Conservation (phyloP, 768 basidiomycete species). For the Cystobasidiopsis lactophilus region DNA sequence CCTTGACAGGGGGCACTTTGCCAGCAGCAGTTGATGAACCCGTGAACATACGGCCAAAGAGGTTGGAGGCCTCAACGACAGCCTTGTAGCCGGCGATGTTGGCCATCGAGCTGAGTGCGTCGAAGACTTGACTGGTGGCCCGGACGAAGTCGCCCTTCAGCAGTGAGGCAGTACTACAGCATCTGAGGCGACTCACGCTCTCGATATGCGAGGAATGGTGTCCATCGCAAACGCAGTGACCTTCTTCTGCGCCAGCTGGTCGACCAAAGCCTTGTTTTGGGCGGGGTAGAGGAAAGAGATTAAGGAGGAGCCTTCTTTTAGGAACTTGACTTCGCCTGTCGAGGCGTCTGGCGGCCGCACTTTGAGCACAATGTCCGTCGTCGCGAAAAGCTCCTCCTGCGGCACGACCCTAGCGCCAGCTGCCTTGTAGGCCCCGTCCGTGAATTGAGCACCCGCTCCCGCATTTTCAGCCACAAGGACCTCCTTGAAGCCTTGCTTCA, state of each 20-base stretch:
- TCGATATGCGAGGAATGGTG: constrained; percentile 71
- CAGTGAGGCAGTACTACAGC: too few relatives aligned
- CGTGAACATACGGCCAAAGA: constrained; percentile 70
- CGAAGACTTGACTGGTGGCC: constrained; percentile 52
- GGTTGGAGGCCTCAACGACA: constrained; percentile 68
- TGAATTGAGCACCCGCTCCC: constrained; percentile 50
- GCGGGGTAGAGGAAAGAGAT: constrained; percentile 67
- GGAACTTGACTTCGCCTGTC: constrained; percentile 37
- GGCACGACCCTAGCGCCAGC: constrained; percentile 63
- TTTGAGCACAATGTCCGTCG: constrained; percentile 62
- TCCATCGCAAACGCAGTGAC: constrained; percentile 73
- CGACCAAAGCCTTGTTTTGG: constrained; percentile 54
- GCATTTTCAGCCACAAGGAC: constrained; percentile 54
- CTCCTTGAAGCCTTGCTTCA: constrained; percentile 58
- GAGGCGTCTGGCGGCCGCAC: constrained; percentile 42
- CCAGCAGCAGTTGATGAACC: constrained; percentile 58
- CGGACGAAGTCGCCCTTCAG: too few relatives aligned
- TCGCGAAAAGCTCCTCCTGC: constrained; percentile 42
- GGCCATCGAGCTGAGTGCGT: constrained; percentile 80
- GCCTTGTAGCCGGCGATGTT: constrained; percentile 88
- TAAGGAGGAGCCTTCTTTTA: constrained; percentile 55
- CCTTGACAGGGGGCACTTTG: constrained; percentile 67
- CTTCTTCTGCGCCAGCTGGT: constrained; percentile 42
- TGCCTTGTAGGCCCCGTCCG: constrained; percentile 52
- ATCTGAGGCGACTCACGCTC: constrained; percentile 32